These are phyloP conservation scores for Ganoderma lingzhi DNA, from an alignment of 1,284 basidiomycete species.

Conservation along the genomic window DNA sequence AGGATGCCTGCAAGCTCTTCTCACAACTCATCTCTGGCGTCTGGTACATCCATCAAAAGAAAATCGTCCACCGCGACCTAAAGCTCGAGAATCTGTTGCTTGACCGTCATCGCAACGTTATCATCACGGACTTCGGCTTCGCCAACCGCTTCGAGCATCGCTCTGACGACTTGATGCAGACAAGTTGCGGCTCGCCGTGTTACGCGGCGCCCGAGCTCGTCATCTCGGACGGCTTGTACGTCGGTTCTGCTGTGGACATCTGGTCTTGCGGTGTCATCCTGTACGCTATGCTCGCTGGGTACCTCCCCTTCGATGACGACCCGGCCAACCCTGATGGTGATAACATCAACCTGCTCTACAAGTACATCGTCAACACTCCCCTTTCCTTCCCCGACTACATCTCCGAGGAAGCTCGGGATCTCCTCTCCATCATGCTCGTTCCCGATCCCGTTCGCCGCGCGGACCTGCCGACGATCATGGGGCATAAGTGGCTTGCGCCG, in stretches of 20 bases:
- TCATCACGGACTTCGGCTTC: constrained; percentile 99
- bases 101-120: constrained; percentile 97
- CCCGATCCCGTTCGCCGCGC: constrained; percentile 82
- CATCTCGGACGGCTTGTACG: constrained; percentile 96
- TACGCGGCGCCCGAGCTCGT: constrained; percentile 99
- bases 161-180: constrained; percentile 97
- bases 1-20: constrained; percentile 95
- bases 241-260: constrained; percentile 98
- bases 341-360: constrained; percentile 99
- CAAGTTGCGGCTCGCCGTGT: constrained; percentile 96
- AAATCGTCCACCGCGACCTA: constrained; percentile 98
- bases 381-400: constrained; percentile 96
- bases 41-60: constrained; percentile 98
- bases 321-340: constrained; percentile 98
- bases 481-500: constrained; percentile 82
- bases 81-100: constrained; percentile 98
- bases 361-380: constrained; percentile 97
- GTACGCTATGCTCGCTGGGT: constrained; percentile 99
- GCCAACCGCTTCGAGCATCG: constrained; percentile 96
- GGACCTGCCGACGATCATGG: constrained; percentile 80
- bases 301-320: constrained; percentile 99
- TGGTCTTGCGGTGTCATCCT: constrained; percentile 99
- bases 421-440: constrained; percentile 87
- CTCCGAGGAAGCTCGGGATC: constrained; percentile 78
- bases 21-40: constrained; percentile 99